Conservation (phyloP, 2,329 filamentous ascomycete genomes). For the Leptodontidium sp. region DNA sequence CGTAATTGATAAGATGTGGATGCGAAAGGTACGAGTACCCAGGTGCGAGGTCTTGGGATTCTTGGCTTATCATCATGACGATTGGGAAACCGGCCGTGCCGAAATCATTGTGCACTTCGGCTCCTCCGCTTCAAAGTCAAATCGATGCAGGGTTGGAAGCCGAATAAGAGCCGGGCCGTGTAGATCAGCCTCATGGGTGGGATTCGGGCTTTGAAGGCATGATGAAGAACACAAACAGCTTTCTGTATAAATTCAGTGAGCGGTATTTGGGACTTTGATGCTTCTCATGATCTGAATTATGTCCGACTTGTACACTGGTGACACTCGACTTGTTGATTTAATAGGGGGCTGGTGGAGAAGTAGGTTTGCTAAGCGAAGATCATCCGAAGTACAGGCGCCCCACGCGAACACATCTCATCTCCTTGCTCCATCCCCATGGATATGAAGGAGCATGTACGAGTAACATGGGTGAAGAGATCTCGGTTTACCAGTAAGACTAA, state of each 20-base stretch:
- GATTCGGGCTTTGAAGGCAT: not conserved
- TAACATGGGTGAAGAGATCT: too few species aligned
- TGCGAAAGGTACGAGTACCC: not conserved
- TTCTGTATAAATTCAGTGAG: not conserved
- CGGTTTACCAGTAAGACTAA: too few species aligned
- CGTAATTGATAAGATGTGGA: slow-evolving; percentile 14
- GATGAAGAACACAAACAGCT: not conserved
- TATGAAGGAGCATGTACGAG: too few species aligned
- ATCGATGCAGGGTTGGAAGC: not conserved
- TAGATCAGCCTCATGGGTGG: not conserved
- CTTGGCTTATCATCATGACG: slow-evolving; percentile 13
- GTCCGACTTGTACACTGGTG: not conserved
- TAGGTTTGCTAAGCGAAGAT: slow-evolving; percentile 3
- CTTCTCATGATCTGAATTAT: not conserved
- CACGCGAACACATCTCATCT: not conserved
- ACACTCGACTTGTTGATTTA: not conserved
- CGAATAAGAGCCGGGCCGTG: not conserved
- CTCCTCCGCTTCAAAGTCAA: slow-evolving; percentile 9
- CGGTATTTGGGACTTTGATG: too few species aligned
- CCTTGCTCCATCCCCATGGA: not conserved
- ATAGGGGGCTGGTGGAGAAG: not conserved
- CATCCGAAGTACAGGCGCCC: not conserved
- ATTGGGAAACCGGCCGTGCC: not conserved
- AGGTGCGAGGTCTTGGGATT: not conserved
- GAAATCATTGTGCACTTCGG: not conserved